phyloP scores from a whole-genome alignment of 345 rosid genomes.

The Eucalyptus grandis region DNA sequence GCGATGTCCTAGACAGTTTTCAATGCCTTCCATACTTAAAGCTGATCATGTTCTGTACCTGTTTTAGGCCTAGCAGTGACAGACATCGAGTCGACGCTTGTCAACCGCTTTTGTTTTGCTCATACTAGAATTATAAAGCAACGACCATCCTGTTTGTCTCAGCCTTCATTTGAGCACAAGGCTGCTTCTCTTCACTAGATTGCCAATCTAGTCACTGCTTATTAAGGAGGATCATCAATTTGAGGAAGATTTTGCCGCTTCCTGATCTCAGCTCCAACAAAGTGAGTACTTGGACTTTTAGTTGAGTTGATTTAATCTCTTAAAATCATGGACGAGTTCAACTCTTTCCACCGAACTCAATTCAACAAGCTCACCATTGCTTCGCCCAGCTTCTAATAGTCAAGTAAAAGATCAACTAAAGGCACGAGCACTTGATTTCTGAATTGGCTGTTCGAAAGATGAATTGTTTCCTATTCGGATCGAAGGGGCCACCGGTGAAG shows the following conservation, averaged over 20 bases:
- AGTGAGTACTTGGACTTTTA: neutral
- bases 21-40: neutral
- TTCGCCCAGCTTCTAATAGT: neutral
- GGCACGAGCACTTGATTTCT: neutral
- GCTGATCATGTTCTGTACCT: neutral
- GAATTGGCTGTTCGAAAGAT: neutral
- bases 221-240: neutral
- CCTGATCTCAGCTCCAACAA: neutral
- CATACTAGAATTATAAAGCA: neutral
- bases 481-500: neutral
- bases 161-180: neutral
- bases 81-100: neutral
- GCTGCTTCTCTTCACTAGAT: neutral
- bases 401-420: neutral
- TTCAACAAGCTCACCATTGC: neutral
- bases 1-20: neutral
- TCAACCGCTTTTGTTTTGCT: neutral
- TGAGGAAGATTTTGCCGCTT: neutral
- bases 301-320: neutral
- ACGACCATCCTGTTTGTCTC: neutral
- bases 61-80: neutral
- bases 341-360: neutral
- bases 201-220: neutral
- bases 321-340: neutral
- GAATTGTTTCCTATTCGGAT: neutral